Conservation (phyloP, 1,284 basidiomycete genomes). For the Trametes polyzona region DNA sequence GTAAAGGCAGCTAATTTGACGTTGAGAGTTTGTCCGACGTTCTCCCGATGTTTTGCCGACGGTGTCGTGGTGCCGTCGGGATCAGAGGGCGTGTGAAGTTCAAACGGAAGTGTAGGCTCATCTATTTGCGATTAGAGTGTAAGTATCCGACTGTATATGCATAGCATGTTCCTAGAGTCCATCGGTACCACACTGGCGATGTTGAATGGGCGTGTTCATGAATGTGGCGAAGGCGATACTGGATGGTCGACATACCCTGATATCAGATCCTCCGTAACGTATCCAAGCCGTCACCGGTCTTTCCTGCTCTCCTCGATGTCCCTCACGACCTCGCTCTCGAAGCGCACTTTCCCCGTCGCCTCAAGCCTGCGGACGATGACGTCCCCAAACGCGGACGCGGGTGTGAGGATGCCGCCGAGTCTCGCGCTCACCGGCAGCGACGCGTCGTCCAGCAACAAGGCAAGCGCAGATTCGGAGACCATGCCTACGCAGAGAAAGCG, state of each 20-base stretch:
- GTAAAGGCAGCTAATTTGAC: neutral
- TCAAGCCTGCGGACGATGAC: conserved; percentile 68
- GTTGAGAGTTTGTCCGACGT: neutral
- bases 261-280: neutral
- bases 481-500: conserved; percentile 52
- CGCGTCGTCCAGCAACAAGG: conserved; percentile 57
- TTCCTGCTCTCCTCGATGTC: conserved; percentile 29
- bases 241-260: neutral
- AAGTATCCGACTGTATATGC: no score
- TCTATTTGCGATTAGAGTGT: no score
- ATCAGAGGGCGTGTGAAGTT: no score
- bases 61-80: no score
- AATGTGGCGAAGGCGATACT: no score
- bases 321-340: conserved; percentile 52
- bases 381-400: conserved; percentile 77
- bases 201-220: no score
- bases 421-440: conserved; percentile 58
- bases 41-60: neutral
- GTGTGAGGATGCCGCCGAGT: conserved; percentile 79
- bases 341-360: conserved; percentile 55
- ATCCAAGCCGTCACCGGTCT: conserved; percentile 15
- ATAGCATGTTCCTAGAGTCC: no score
- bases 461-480: conserved; percentile 76
- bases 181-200: neutral
- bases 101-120: no score